These are phyloP conservation scores for Leishmania turanica DNA, from an alignment of 208 protist genomes.

Conservation along the genomic window DNA sequence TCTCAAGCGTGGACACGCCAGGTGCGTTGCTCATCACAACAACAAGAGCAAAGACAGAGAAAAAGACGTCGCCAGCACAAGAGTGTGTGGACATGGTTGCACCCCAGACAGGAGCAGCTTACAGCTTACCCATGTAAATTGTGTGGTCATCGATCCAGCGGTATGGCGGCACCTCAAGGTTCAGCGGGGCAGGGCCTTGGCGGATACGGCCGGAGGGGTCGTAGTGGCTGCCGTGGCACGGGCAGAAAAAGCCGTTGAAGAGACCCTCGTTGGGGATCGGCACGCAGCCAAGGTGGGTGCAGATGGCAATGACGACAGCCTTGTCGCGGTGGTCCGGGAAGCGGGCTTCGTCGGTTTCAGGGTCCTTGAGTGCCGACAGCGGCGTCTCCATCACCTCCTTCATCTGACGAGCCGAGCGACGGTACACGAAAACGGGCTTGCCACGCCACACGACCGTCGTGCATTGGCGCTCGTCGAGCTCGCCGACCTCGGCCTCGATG, in stretches of 20 bases:
- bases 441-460: constrained; percentile 98
- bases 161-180: constrained; percentile 98
- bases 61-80: not conserved
- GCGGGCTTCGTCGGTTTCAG: constrained; percentile 94
- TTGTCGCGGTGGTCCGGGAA: constrained; percentile 90
- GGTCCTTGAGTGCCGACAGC: constrained; percentile 94
- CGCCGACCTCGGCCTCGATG: constrained; percentile 97
- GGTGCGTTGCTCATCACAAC: not conserved
- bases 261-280: constrained; percentile 97
- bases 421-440: constrained; percentile 98
- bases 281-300: constrained; percentile 99
- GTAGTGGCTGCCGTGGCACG: constrained; percentile 99
- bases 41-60: not conserved
- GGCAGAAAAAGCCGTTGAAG: constrained; percentile 98
- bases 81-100: not conserved
- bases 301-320: constrained; percentile 98
- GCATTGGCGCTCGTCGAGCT: constrained; percentile 91
- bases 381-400: constrained; percentile 74
- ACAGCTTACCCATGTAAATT: constrained; percentile 95
- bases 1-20: not conserved
- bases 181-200: constrained; percentile 98
- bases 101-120: constrained; percentile 9
- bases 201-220: constrained; percentile 98
- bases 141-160: constrained; percentile 94
- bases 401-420: constrained; percentile 96